phyloP scores from a whole-genome alignment of 148 eudicot genomes.

The Nepenthes gracilis region DNA sequence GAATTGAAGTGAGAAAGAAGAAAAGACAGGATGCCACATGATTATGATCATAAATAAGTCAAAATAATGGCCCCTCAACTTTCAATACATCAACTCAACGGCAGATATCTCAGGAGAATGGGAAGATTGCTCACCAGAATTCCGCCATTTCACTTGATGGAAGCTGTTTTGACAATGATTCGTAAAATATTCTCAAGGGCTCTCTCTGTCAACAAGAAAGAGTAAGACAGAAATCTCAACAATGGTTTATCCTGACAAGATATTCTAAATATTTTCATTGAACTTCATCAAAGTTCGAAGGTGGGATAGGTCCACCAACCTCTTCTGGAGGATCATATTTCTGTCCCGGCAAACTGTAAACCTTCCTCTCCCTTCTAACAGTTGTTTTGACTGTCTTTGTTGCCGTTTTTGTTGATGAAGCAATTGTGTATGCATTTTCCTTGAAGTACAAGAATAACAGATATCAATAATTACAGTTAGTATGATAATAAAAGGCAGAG shows the following conservation, averaged over 20 bases:
- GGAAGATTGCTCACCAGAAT: constrained; percentile 64
- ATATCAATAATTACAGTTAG: constrained; percentile 6
- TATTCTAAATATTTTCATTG: neutral
- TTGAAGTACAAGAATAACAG: constrained; percentile 12
- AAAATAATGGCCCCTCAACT: too few relatives aligned
- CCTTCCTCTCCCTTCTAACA: constrained; percentile 65
- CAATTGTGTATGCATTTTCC: constrained; percentile 38
- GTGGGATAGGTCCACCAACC: constrained; percentile 21
- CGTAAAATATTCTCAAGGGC: constrained; percentile 86
- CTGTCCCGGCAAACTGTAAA: constrained; percentile 77
- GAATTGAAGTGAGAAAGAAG: too few relatives aligned
- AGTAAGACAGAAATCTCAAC: neutral
- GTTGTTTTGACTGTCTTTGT: constrained; percentile 17
- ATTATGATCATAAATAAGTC: too few relatives aligned
- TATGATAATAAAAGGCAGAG: neutral
- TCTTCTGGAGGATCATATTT: constrained; percentile 90
- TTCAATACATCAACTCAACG: too few relatives aligned
- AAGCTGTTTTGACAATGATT: constrained; percentile 74
- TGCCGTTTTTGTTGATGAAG: constrained; percentile 14
- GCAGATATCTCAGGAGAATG: neutral
- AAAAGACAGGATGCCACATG: too few relatives aligned
- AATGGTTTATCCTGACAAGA: neutral
- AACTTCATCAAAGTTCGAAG: neutral
- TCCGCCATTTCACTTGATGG: constrained; percentile 99
- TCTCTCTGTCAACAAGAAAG: constrained; percentile 52